Evolutionary conservation across 768 basidiomycete species (phyloP).

Genomic region (Russula brevipes): DNA sequence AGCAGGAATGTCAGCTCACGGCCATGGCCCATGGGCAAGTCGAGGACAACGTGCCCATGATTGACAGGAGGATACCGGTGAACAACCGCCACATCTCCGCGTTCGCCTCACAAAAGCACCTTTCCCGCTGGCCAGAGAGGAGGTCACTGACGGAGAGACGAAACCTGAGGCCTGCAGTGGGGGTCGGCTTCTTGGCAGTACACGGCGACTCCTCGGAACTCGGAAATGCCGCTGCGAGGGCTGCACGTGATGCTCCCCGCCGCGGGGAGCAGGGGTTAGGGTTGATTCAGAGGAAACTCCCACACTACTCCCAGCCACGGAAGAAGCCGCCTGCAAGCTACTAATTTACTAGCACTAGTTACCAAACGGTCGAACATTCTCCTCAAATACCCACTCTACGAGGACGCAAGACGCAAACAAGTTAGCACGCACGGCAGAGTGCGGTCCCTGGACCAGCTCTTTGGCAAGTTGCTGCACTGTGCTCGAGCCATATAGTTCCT

Average conservation of each 20-base stretch:
- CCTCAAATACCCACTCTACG: too few species aligned
- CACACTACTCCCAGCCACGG: too few species aligned
- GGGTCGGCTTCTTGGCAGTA: conserved; percentile 27
- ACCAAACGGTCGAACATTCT: too few species aligned
- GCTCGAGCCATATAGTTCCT: too few species aligned
- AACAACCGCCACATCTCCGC: conserved; percentile 33
- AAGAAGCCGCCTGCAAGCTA: too few species aligned
- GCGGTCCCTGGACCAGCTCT: too few species aligned
- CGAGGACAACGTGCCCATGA: conserved; percentile 35
- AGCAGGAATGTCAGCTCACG: background rate
- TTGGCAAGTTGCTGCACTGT: too few species aligned
- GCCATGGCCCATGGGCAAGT: background rate
- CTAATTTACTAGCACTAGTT: too few species aligned
- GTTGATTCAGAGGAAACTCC: conserved; percentile 32
- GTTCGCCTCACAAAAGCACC: conserved; percentile 33
- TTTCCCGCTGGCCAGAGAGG: conserved; percentile 31
- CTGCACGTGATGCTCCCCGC: conserved; percentile 37
- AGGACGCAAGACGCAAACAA: too few species aligned
- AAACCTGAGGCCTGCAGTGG: too few species aligned
- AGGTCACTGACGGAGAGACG: conserved; percentile 31
- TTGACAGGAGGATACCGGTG: conserved; percentile 30
- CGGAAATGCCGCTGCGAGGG: conserved; percentile 41
- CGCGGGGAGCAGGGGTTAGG: conserved; percentile 31
- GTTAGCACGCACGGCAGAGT: too few species aligned
- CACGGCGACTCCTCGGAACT: conserved; percentile 36